Conservation (phyloP, 148 eudicot species). For the Chenopodium formosanum region DNA sequence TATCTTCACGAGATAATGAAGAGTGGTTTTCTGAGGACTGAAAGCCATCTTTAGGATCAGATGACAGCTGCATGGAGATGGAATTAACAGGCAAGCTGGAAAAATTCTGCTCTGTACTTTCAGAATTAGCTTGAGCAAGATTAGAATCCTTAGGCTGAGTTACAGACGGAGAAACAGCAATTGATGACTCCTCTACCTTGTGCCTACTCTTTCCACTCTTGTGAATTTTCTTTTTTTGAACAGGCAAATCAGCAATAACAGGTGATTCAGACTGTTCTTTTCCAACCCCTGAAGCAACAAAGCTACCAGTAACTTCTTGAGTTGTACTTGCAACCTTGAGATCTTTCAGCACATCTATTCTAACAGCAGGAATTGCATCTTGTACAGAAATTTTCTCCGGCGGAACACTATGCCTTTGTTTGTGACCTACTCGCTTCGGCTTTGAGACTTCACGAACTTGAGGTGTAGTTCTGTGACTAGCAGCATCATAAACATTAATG, state of each 20-base stretch:
- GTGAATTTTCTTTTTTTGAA: constrained; percentile 50
- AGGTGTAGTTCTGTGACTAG: constrained; percentile 29
- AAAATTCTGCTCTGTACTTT: constrained; percentile 30
- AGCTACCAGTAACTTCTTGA: constrained; percentile 24
- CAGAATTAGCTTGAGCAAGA: constrained; percentile 34
- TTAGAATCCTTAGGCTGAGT: constrained; percentile 33
- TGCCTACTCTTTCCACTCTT: constrained; percentile 60
- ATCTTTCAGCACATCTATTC: constrained; percentile 16
- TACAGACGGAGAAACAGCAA: constrained; percentile 29
- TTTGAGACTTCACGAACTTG: constrained; percentile 41
- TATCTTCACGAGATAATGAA: constrained; percentile 47
- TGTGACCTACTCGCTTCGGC: constrained; percentile 50
- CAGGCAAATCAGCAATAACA: constrained; percentile 35
- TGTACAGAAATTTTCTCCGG: constrained; percentile 37
- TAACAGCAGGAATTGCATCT: constrained; percentile 27
- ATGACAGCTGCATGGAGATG: constrained; percentile 32
- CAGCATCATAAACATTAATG: constrained; percentile 29
- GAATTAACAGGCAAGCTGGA: constrained; percentile 32
- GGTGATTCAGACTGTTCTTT: constrained; percentile 27
- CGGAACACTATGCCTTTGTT: constrained; percentile 50
- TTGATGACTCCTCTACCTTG: constrained; percentile 46
- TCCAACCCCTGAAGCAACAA: constrained; percentile 25
- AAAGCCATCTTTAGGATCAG: constrained; percentile 31
- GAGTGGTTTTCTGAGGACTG: constrained; percentile 39
- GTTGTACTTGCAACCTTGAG: neutral